phyloP scores from a whole-genome alignment of 768 basidiomycete species.

The Tubosaeta sp. region DNA sequence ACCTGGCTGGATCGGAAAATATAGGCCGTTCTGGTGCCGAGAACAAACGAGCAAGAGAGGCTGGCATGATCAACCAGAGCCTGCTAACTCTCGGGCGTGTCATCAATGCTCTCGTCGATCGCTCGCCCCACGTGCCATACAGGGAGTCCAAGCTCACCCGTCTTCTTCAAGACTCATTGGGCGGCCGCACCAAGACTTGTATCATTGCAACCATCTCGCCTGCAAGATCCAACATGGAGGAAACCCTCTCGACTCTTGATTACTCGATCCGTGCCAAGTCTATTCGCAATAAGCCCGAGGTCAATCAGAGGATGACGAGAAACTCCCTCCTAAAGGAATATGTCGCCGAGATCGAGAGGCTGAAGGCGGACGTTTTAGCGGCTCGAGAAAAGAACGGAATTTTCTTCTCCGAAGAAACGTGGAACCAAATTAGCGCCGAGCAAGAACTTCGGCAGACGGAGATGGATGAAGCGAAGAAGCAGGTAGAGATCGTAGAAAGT shows the following conservation, averaged over 20 bases:
- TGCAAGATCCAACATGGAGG: constrained; percentile 90
- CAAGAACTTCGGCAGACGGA: constrained; percentile 75
- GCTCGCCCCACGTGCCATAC: constrained; percentile 89
- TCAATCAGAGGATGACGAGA: constrained; percentile 92
- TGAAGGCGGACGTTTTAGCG: constrained; percentile 86
- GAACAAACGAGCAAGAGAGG: constrained; percentile 91
- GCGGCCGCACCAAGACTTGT: constrained; percentile 95
- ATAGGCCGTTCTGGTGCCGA: constrained; percentile 95
- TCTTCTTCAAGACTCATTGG: constrained; percentile 96
- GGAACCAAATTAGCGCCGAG: constrained; percentile 76
- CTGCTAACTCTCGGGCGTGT: constrained; percentile 94
- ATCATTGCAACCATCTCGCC: constrained; percentile 97
- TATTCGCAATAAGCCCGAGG: constrained; percentile 91
- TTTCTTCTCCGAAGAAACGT: constrained; percentile 87
- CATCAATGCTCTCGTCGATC: constrained; percentile 93
- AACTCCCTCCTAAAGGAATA: constrained; percentile 93
- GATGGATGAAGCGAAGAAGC: constrained; percentile 76
- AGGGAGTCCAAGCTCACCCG: constrained; percentile 97
- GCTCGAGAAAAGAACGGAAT: constrained; percentile 96
- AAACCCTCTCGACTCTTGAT: constrained; percentile 95
- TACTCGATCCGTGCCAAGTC: constrained; percentile 95
- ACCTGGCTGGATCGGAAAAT: constrained; percentile 96
- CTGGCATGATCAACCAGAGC: constrained; percentile 98
- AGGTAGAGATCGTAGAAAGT: constrained; percentile 77
- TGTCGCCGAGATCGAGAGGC: constrained; percentile 85